phyloP scores from a whole-genome alignment of 768 basidiomycete species.

The Russula sp. region DNA sequence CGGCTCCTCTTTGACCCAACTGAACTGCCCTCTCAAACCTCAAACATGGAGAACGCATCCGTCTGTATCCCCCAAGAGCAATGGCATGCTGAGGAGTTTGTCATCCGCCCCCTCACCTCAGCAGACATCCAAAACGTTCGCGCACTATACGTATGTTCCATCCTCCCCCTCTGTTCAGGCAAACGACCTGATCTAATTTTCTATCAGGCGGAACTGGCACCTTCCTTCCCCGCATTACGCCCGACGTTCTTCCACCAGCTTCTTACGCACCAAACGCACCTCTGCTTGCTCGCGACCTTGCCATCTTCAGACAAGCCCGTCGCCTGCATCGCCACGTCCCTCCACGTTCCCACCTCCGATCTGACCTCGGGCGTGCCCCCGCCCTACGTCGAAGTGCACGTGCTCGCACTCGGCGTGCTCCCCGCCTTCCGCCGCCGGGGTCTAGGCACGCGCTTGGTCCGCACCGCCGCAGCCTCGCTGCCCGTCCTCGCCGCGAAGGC shows the following conservation, averaged over 20 bases:
- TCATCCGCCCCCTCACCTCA: conserved; percentile 16
- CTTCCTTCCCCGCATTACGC: conserved; percentile 6
- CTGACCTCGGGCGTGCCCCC: conserved; percentile 33
- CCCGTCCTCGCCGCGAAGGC: conserved; percentile 8
- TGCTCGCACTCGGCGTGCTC: conserved; percentile 46
- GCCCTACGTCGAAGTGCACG: conserved; percentile 42
- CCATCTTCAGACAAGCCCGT: conserved; percentile 15
- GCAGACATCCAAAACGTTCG: conserved; percentile 17
- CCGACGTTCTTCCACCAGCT: conserved; percentile 19
- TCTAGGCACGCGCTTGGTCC: conserved; percentile 38
- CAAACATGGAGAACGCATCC: conserved; percentile 16
- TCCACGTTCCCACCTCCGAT: conserved; percentile 26
- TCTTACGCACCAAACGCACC: conserved; percentile 16
- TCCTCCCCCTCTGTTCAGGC: background rate
- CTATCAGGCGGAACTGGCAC: conserved; percentile 1
- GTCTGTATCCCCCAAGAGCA: background rate
- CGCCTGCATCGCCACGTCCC: conserved; percentile 14
- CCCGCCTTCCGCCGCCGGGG: conserved; percentile 38
- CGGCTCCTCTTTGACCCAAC: background rate
- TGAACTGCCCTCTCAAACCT: background rate
- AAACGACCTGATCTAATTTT: too few relatives aligned
- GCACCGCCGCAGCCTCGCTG: conserved; percentile 27
- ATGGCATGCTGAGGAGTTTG: conserved; percentile 10
- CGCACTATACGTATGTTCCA: conserved; percentile 14
- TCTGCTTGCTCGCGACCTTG: conserved; percentile 13